Evolutionary conservation across 768 basidiomycete genomes (phyloP), one percentile per base, ranked within the genome.

Genomic region (Lentinus brumalis): DNA sequence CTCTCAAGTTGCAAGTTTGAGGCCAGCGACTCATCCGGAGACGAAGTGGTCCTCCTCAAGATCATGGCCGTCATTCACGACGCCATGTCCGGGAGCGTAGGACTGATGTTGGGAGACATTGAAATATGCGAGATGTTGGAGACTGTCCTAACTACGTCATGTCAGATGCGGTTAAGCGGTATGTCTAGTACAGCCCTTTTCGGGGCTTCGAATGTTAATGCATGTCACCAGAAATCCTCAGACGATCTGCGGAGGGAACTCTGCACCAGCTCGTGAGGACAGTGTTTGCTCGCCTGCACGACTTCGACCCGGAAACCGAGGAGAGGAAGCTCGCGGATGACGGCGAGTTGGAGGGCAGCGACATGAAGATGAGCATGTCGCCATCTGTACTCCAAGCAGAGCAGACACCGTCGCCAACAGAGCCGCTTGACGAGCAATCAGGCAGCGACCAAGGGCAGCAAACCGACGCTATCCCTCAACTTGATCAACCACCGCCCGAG

Each of bases 61-160:
- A 94, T 98, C 60, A 86, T 98, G 80, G 83, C 88, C 8, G 88
- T 98, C 16, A 94, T 96, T 54, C 86, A 92, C 62, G 86, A 91
- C 64, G 89, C 91, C 67, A 79, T 97, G 64, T 88, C 88, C 64
- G 81, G 86, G 59, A 77, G 74, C 58, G 85, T 92, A 31, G 89
- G 92, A 1, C 72, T 76, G n/a, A 78, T 80, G 10, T 81, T 98
- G 39, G 93, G 92, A 30, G 96, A 99, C 68, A 85, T 97, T 55
- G 94, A 95, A 71, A 89, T 98, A 15, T 99, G 97, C 71, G 97
- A 98, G 76, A 95, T 99, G 89, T 78, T 99, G 67, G 97, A 99
- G 75, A 96, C 96, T 1, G 96, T 98, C 5, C 75, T 99, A 66
- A 96, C 95, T 11, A 98, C 96, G 52, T 94, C 95, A 66, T 98